Evolutionary conservation across 768 basidiomycete genomes (phyloP).

Genomic region (Auriscalpium orientale): DNA sequence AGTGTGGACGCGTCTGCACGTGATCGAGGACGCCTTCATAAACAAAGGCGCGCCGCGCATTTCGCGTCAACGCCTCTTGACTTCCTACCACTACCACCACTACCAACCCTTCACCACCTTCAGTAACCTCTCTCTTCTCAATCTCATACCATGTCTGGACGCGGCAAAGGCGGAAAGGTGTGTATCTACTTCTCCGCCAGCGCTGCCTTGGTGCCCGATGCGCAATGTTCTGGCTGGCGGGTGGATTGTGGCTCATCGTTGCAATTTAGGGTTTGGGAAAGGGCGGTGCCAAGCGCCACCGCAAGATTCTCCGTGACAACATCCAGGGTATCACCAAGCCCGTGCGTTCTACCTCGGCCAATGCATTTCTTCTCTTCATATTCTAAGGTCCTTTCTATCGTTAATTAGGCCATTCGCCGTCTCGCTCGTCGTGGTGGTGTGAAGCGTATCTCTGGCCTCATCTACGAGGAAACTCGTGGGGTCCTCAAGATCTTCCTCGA

Average conservation of each 20-base stretch:
- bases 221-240: too few species aligned
- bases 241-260: background rate
- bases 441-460: conserved; percentile 89
- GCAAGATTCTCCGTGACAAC: conserved; percentile 88
- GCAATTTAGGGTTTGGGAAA: conserved; percentile 77
- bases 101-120: conserved; percentile 15
- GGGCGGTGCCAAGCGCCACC: conserved; percentile 93
- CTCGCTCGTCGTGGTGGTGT: conserved; percentile 97
- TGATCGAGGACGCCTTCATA: conserved; percentile 9
- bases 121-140: too few species aligned
- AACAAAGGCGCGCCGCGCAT: conserved; percentile 14
- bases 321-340: conserved; percentile 58
- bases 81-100: conserved; percentile 15
- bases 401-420: conserved; percentile 78
- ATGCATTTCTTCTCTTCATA: conserved; percentile 14
- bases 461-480: conserved; percentile 95
- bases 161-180: conserved; percentile 92
- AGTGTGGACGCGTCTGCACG: conserved; percentile 5
- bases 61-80: conserved; percentile 11
- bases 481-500: conserved; percentile 93
- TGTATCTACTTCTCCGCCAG: background rate
- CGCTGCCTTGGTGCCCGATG: too few species aligned
- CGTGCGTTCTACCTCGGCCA: conserved; percentile 10
- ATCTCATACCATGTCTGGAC: conserved; percentile 73
- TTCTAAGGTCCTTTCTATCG: conserved; percentile 19